Evolutionary conservation across 495 filamentous ascomycete genomes (phyloP).

Genomic region (Mycothermus thermophilus): DNA sequence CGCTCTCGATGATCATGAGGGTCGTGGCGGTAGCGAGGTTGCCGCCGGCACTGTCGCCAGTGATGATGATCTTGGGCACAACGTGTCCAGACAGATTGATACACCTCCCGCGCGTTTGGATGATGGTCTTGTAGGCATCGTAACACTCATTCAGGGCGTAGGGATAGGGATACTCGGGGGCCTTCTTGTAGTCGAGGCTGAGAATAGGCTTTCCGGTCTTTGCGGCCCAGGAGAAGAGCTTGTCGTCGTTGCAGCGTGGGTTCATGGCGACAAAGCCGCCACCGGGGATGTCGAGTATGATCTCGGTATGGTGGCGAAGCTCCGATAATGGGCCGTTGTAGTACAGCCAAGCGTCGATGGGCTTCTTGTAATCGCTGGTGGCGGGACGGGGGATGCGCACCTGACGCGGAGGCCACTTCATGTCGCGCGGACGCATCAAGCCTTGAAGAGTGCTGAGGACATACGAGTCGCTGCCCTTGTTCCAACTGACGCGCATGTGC

Average conservation of each 20-base stretch:
- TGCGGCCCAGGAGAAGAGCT: slow-evolving; percentile 77
- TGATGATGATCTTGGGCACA: slow-evolving; percentile 62
- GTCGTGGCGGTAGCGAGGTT: slow-evolving; percentile 73
- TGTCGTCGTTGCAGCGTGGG: slow-evolving; percentile 82
- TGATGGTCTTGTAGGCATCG: slow-evolving; percentile 76
- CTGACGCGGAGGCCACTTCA: slow-evolving; percentile 60
- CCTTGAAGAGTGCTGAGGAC: slow-evolving; percentile 58
- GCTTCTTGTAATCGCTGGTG: slow-evolving; percentile 65
- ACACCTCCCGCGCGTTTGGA: slow-evolving; percentile 63
- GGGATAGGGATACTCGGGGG: slow-evolving; percentile 88
- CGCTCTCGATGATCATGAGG: slow-evolving; percentile 75
- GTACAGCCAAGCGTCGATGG: slow-evolving; percentile 81
- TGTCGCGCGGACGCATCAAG: slow-evolving; percentile 63
- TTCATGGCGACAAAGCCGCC: slow-evolving; percentile 95
- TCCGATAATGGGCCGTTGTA: slow-evolving; percentile 76
- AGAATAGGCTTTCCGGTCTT: slow-evolving; percentile 72
- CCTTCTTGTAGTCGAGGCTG: slow-evolving; percentile 87
- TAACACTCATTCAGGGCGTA: slow-evolving; percentile 94
- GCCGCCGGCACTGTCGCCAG: slow-evolving; percentile 86
- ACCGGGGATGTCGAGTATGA: slow-evolving; percentile 87
- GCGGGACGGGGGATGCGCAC: slow-evolving; percentile 71
- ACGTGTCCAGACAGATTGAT: slow-evolving; percentile 64
- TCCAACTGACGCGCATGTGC: slow-evolving; percentile 87
- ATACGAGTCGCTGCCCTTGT: slow-evolving; percentile 68
- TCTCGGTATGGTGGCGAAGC: slow-evolving; percentile 56